These are phyloP conservation scores for Nymphaea thermarum DNA, from an alignment of 164 flowering plant genomes.

Conservation along the genomic window DNA sequence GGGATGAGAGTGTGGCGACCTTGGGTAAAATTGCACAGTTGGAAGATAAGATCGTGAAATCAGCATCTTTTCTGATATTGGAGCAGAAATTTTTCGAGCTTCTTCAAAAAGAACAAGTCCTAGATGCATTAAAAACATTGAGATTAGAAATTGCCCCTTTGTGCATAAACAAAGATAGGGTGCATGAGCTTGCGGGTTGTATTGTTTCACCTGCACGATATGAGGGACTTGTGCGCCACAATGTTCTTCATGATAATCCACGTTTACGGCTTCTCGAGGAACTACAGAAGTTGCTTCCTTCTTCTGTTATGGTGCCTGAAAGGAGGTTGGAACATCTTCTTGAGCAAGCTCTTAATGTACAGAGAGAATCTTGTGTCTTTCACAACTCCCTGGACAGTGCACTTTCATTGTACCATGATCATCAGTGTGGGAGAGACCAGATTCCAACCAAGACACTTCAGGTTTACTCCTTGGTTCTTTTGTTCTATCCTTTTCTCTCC, in stretches of 20 bases:
- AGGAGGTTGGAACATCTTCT: constrained; percentile 67
- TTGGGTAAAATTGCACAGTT: constrained; percentile 36
- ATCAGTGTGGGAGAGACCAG: constrained; percentile 67
- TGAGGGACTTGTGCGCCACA: constrained; percentile 15
- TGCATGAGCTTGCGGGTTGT: constrained; percentile 54
- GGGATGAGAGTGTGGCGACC: constrained; percentile 63
- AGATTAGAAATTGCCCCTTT: constrained; percentile 72
- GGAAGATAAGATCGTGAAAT: constrained; percentile 42
- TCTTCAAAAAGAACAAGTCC: constrained; percentile 28
- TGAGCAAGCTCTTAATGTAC: constrained; percentile 70
- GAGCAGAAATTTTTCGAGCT: constrained; percentile 75
- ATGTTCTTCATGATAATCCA: constrained; percentile 19
- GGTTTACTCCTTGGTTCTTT: constrained; percentile 29
- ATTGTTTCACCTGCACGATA: constrained; percentile 32
- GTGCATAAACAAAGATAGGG: constrained; percentile 28
- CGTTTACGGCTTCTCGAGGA: constrained; percentile 40
- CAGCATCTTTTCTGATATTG: constrained; percentile 60
- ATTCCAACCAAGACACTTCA: constrained; percentile 71
- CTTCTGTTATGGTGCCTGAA: constrained; percentile 55
- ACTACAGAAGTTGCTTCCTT: constrained; percentile 64
- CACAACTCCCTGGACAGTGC: constrained; percentile 60
- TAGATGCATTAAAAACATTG: constrained; percentile 45
- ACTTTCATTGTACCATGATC: constrained; percentile 65
- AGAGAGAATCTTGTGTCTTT: constrained; percentile 58
- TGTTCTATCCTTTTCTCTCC: not conserved